Evolutionary conservation across 805 yeast species (phyloP).

Genomic region (Teunomyces aglyptinius): DNA sequence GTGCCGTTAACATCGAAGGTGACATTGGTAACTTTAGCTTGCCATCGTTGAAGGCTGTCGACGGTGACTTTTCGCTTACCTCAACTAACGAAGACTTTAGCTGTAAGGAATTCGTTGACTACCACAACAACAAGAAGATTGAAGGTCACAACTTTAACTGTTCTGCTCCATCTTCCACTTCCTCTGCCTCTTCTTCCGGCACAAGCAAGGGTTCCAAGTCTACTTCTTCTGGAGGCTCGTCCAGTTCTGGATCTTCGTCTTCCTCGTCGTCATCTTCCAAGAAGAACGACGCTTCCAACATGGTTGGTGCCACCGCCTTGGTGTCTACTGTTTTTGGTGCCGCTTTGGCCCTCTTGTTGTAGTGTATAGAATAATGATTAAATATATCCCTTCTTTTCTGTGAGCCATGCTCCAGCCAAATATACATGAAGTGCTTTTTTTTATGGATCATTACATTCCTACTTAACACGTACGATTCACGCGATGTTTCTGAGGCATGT

Average conservation of each 20-base stretch:
- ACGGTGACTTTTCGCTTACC: conserved; percentile 39
- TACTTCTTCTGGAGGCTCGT: conserved; percentile 14
- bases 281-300: conserved; percentile 9
- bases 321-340: conserved; percentile 26
- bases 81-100: conserved; percentile 37
- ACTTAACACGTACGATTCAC: neutral
- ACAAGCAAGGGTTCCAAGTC: conserved; percentile 11
- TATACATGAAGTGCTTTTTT: neutral
- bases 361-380: conserved; percentile 1
- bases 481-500: neutral
- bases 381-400: neutral
- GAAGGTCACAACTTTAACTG: conserved; percentile 46
- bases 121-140: conserved; percentile 30
- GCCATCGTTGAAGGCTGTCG: conserved; percentile 35
- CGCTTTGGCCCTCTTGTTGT: conserved; percentile 20
- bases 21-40: conserved; percentile 38
- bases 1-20: conserved; percentile 41
- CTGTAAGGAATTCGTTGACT: conserved; percentile 35
- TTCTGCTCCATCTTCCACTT: conserved; percentile 29
- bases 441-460: neutral
- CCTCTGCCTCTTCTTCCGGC: conserved; percentile 14
- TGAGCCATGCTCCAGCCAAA: neutral
- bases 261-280: conserved; percentile 19
- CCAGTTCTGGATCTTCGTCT: conserved; percentile 16
- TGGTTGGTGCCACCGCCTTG: conserved; percentile 16